Percentiles rank a stretch among this genome's conserved stretches.
These are phyloP conservation scores for Vitellaria paradoxa DNA, from an alignment of 179 eudicot species.

Conservation along the genomic window DNA sequence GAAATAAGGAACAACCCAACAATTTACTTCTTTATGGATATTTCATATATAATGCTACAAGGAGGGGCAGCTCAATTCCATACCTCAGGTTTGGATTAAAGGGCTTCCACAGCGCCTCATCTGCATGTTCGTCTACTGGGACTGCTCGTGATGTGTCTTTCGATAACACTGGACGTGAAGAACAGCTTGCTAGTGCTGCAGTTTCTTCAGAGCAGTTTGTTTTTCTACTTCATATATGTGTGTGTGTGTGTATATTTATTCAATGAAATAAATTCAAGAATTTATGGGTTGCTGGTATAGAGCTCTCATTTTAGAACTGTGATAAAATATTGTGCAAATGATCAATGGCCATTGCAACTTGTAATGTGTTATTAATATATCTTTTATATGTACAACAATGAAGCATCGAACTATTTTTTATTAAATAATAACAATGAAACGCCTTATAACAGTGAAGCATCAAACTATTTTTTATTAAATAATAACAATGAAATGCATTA, in stretches of 20 bases:
- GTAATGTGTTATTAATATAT: not conserved
- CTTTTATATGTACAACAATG: not conserved
- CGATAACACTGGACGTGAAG: constrained; percentile 37
- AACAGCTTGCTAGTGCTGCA: constrained; percentile 31
- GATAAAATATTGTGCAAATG: not conserved
- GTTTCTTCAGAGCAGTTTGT: constrained; percentile 59
- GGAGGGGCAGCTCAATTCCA: constrained; percentile 32
- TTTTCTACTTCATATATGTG: not conserved
- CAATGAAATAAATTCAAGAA: not conserved
- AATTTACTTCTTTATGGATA: constrained; percentile 44
- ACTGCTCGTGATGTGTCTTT: constrained; percentile 49
- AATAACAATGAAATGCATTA: not conserved
- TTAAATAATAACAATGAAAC: not conserved
- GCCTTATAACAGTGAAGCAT: not conserved
- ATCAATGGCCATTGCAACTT: not conserved
- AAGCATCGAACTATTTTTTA: too few species aligned
- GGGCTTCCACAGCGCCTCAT: constrained; percentile 40
- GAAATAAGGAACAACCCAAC: constrained; percentile 41
- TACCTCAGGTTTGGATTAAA: constrained; percentile 32
- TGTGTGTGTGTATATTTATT: not conserved
- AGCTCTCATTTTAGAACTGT: not conserved
- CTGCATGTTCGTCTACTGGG: constrained; percentile 43
- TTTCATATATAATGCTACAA: constrained; percentile 40
- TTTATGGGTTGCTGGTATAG: not conserved
- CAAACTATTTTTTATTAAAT: too few species aligned